Base-by-base conservation (phyloP, 2,329 filamentous ascomycete genomes). In the Albifimbria verrucaria region DNA sequence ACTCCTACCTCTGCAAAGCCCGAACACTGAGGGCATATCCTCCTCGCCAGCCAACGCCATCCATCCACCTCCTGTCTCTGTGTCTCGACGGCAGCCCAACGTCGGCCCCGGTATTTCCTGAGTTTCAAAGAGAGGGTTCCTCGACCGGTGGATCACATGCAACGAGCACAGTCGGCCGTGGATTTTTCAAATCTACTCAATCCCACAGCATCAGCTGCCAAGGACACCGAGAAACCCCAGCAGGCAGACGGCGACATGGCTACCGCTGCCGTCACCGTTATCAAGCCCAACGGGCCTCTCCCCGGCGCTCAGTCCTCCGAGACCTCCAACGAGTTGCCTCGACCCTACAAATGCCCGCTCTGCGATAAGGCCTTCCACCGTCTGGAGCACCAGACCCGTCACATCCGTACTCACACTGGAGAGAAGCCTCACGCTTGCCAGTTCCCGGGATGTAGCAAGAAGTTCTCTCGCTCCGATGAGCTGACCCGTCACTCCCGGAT, bases 321-420 rank as follows among this genome's bases (percentile, higher is more conserved):
- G 49, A 62, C 57, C 59, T 65, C 68, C 46, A 78, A 74, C 54
- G 93, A 97, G 73, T 83, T 97, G 51, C 94, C 94, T 55, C 87
- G 94, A 52, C 93, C 93, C 1, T 99, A 99, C 85, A 97, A 97
- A 79, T 99, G 93, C 73, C 92, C 93, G 56, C 84, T 99, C 58
- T 99, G 94, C 78, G 93, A 97, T 66, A 96, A 97, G 81, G 93
- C 94, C 56, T 99, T 99, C 77, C 94, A 97, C 79, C 91, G 94
- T 58, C 82, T 99, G 42, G 93, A 97, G 78, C 93, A 97, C 72
- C 93, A 97, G 80, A 86, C 83, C 21, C 76, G 81, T 64, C 93
- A 99, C 74, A 97, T 97, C 68, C 87, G 93, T 65, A 97, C 94
- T 7, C 93, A 99, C 74, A 99, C 93, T 0, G 94, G 93, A 65